phyloP scores from a whole-genome alignment of 495 filamentous ascomycete genomes.

The Hyaloscypha hepaticicola region DNA sequence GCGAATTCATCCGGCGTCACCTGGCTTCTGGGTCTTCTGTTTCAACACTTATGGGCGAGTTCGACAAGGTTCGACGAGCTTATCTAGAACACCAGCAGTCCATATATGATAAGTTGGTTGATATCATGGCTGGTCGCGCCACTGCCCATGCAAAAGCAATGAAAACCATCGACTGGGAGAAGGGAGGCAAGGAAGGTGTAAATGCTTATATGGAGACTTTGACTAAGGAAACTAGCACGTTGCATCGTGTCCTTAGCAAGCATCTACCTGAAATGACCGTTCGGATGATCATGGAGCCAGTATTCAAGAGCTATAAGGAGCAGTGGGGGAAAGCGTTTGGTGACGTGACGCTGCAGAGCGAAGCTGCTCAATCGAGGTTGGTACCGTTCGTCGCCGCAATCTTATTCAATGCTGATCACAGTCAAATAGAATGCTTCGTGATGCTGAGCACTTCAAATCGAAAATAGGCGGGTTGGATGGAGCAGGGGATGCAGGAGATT shows the following conservation, averaged over 20 bases:
- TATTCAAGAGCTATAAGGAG: conserved; percentile 83
- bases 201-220: conserved; percentile 90
- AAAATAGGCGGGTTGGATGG: conserved; percentile 79
- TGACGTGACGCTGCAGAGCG: conserved; percentile 63
- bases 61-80: conserved; percentile 85
- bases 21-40: conserved; percentile 46
- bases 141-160: conserved; percentile 69
- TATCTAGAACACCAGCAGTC: conserved; percentile 91
- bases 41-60: conserved; percentile 70
- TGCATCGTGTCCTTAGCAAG: conserved; percentile 85
- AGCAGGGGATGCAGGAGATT: conserved; percentile 66
- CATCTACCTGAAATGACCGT: conserved; percentile 80
- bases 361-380: conserved; percentile 71
- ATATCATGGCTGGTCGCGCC: conserved; percentile 88
- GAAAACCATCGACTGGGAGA: conserved; percentile 75
- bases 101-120: conserved; percentile 93
- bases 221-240: conserved; percentile 80
- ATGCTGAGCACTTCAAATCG: conserved; percentile 73
- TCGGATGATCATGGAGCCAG: conserved; percentile 82
- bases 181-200: conserved; percentile 33
- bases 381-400: conserved; percentile 28
- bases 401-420: conserved; percentile 1
- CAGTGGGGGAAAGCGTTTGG: conserved; percentile 77
- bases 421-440: conserved; percentile 66
- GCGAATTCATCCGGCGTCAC: conserved; percentile 86